Evolutionary conservation across 2,329 filamentous ascomycete species (phyloP).

Genomic region (Colletotrichum liriopes): DNA sequence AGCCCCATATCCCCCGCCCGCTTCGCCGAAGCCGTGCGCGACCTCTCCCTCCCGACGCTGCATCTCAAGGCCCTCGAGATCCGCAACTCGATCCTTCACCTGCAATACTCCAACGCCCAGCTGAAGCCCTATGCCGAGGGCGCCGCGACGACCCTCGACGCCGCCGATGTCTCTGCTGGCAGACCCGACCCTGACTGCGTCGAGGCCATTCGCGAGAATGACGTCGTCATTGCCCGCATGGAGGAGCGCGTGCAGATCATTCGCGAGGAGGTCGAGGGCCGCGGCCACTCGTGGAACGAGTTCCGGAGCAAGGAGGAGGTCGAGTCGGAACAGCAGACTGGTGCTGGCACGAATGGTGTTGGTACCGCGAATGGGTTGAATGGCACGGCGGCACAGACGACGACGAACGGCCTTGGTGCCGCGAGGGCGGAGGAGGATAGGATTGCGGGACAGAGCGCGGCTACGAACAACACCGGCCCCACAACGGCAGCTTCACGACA

Average conservation of each 20-base stretch:
- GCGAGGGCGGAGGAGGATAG: conserved; percentile 38
- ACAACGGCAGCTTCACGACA: conserved; percentile 46
- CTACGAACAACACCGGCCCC: conserved; percentile 14
- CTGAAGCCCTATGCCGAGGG: conserved; percentile 78
- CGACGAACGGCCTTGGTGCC: conserved; percentile 43
- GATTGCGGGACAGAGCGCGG: conserved; percentile 32
- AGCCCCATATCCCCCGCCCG: conserved; percentile 73
- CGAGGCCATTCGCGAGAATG: conserved; percentile 82
- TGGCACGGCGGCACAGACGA: conserved; percentile 6
- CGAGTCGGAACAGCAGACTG: conserved; percentile 50
- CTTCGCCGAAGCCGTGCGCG: conserved; percentile 78
- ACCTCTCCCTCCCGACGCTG: conserved; percentile 76
- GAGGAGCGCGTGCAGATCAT: conserved; percentile 76
- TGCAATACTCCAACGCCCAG: conserved; percentile 81
- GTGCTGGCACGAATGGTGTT: conserved; percentile 3
- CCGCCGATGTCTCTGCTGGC: conserved; percentile 45
- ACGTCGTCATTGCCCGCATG: conserved; percentile 78
- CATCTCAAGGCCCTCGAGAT: conserved; percentile 84
- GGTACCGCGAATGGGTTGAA: conserved; percentile 19
- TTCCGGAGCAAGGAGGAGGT: conserved; percentile 66
- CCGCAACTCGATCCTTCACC: conserved; percentile 81
- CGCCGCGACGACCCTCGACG: conserved; percentile 48
- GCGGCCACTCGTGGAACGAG: conserved; percentile 71
- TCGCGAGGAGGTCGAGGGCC: conserved; percentile 73
- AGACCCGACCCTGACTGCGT: conserved; percentile 77